Base-by-base conservation (phyloP, 2,329 filamentous ascomycete genomes). In the Colletotrichum theobromicola region DNA sequence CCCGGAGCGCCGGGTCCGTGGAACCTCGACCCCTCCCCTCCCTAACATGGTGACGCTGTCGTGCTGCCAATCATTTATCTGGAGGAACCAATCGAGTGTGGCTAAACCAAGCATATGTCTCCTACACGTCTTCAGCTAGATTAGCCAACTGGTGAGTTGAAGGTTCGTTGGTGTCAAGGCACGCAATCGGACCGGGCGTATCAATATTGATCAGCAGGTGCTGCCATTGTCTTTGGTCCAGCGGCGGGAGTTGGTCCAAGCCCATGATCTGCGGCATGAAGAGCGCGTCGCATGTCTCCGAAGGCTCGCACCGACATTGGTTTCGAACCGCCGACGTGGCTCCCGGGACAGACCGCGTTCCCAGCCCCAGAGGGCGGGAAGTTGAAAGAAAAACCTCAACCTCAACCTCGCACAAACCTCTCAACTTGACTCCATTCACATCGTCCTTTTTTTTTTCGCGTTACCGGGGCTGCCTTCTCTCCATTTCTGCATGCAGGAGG, bases 1-100 rank as follows among this genome's bases (percentile, higher is more conserved):
- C 18, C 68, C 72, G 62, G 68, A 72, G 68, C 62, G 50, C 72
- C 72, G 72, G 68, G 68, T 67, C 72, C 68, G 68, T 58, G 57
- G 68, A 53, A 74, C 62, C 62, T 21, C 62, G 53, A 50, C 42
- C 69, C 42, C 62, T 50, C 61, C n/a, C 53, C 28, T n/a, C n/a
- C 42, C 42, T 34, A 63, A 50, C 28, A 32, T 34, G 57, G 57
- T 50, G 69, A 72, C 62, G 28, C 69, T 58, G 42, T 58, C 65
- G 21, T 50, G 57, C n/a, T 70, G 57, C 34, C 18, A 26, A 37
- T 70, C 30, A 63, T 24, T 37, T 53, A 55, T 37, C 18, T 63
- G 35, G 55, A 66, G 53, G 24, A 6, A 50, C n/a, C 42, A 50
- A 50, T 50, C 21, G 42, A 32, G 32, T 26, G 5, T 58, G 28